Conservation (phyloP, 2,329 filamentous ascomycete species). For the Botrytis deweyae region DNA sequence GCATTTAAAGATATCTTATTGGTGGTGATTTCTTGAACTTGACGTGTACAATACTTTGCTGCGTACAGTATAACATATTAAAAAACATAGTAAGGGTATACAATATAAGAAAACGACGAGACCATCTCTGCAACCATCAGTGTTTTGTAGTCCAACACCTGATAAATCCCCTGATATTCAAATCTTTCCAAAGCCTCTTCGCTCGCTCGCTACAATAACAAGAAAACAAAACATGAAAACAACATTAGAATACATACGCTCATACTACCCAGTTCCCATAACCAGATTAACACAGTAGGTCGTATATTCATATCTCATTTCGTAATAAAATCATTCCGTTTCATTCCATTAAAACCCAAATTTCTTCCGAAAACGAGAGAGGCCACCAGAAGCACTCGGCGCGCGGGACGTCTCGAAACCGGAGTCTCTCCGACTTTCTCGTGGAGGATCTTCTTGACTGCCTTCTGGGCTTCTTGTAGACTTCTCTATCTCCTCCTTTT, state of each 20-base stretch:
- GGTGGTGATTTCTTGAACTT: neutral
- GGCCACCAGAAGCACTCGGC: slow-evolving; percentile 67
- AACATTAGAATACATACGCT: slow-evolving; percentile 11
- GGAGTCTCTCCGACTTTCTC: slow-evolving; percentile 34
- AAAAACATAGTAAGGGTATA: slow-evolving; percentile 22
- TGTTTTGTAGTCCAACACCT: neutral
- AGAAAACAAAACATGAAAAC: slow-evolving; percentile 4
- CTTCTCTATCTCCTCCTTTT: slow-evolving; percentile 30
- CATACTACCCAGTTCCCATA: neutral
- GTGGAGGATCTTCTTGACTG: slow-evolving; percentile 36
- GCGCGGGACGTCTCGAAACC: slow-evolving; percentile 52
- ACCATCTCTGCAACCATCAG: neutral
- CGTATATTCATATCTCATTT: slow-evolving; percentile 21
- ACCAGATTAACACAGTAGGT: neutral
- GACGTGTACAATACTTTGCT: neutral
- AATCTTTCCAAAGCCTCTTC: slow-evolving; percentile 4
- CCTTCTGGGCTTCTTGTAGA: slow-evolving; percentile 36
- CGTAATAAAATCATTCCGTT: slow-evolving; percentile 12
- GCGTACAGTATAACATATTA: slow-evolving; percentile 1
- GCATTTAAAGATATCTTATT: slow-evolving; percentile 15
- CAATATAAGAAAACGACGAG: slow-evolving; percentile 15
- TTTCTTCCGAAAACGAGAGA: slow-evolving; percentile 41
- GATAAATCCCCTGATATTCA: neutral
- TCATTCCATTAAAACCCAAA: slow-evolving; percentile 29
- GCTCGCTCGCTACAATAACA: slow-evolving; percentile 7